Base-by-base conservation (phyloP, 2,329 filamentous ascomycete species). In the Nectriaceae sp. region DNA sequence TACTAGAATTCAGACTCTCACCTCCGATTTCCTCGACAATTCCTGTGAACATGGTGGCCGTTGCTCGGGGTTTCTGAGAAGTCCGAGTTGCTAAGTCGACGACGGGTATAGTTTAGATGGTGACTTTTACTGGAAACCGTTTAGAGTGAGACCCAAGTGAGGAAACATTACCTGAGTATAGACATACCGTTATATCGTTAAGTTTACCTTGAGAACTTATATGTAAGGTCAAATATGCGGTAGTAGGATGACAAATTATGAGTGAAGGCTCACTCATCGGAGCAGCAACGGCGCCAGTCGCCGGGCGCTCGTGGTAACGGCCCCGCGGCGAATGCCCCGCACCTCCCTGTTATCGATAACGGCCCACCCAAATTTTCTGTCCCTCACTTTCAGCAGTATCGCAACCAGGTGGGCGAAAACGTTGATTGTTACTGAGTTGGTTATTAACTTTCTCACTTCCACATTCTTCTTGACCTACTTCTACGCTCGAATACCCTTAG, bases 11-110 rank as follows among this genome's bases (percentile, higher is more conserved):
- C n/a, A n/a, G 22, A 43, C 48, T 75, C 85, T 73, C 76, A 96
- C 93, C 92, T 76, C 94, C 94, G 56, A 97, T 87, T 53, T 87
- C 88, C 74, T 96, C 91, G 46, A 96, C 89, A 53, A 96, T 88
- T 60, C 94, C 94, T 49, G 94, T 97, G 67, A 99, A 97, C 94
- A 99, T 97, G 52, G 44, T 69, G 60, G 56, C 16, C 13, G 8
- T 8, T n/a, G n/a, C 33, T 36, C 61, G 15, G 51, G 21, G 15
- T 18, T 18, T 42, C 21, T 42, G 40, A 19, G 21, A 24, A 16
- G 13, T 44, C 36, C 26, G 26, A 35, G 42, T 22, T 43, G 16
- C 16, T 18, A 13, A 11, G n/a, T n/a, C n/a, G n/a, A n/a, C n/a
- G n/a, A n/a, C n/a, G n/a, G n/a, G n/a, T n/a, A n/a, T n/a, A n/a